Evolutionary conservation across 768 basidiomycete genomes (phyloP), one percentile per base, ranked within the genome.

Genomic region (Porphyrellus cyaneotinctus): DNA sequence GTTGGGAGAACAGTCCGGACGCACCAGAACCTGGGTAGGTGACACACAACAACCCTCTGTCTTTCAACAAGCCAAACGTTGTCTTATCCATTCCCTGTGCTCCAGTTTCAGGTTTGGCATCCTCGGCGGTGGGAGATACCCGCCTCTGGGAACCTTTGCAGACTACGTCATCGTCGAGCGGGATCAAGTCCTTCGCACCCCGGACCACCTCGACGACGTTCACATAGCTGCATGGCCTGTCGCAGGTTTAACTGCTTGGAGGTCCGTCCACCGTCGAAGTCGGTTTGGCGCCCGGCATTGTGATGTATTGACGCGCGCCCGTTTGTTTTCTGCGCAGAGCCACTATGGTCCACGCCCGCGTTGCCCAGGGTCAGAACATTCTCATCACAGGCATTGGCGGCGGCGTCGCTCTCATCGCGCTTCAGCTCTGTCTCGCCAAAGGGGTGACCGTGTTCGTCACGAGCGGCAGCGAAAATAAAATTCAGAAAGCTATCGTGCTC

Each of bases 371-470:
- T 8, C 81, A 91, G 32, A 86, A 85, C 48, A 76, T 94, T 36
- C 79, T 93, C 41, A 85, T 94, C 53, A 89, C 88, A 0, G 89
- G 89, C 17, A 81, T 88, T 39, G 89, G 90, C 22, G 91, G 91
- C 18, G 91, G 91, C 13, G 91, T 94, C 35, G 91, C 91, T 0
- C 74, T 93, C 26, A 60, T 82, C 36, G 84, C 87, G 0, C 69
- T 92, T 54, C 90, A 94, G 65, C 68, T 92, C 10, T 87, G 83
- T 64, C 60, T 91, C 4, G 89, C 87, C 0, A 78, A 77, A 49
- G 87, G 91, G 26, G 86, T 88, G 1, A 79, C 78, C 31, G 88
- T 92, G n/a, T 93, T 84, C 66, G 88, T 92, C 22, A 88, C 91
- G 5, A 89, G 87, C 55, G 79, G 87, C 10, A 81, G 68, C 41